phyloP scores from a whole-genome alignment of 306 rosid genomes.

The Trifolium subterraneum region DNA sequence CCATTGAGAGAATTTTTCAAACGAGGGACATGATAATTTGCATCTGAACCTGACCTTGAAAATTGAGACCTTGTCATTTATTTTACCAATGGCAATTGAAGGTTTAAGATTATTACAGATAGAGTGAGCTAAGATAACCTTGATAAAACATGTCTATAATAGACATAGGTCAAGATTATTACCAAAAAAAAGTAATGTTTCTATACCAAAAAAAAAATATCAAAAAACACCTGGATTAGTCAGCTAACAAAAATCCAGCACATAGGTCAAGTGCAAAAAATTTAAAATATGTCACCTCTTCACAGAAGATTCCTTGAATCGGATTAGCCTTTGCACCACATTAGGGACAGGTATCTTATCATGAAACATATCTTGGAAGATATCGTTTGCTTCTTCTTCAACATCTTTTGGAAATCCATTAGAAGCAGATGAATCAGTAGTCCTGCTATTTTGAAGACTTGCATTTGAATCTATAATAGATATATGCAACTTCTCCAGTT shows the following conservation, averaged over 20 bases:
- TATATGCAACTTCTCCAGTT: constrained; percentile 76
- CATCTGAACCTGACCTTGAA: constrained; percentile 20
- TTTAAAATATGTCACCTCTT: constrained; percentile 57
- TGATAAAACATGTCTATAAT: constrained; percentile 22
- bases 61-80: constrained; percentile 12
- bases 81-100: not conserved
- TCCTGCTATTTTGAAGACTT: constrained; percentile 71
- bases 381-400: constrained; percentile 86
- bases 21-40: constrained; percentile 4
- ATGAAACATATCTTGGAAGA: constrained; percentile 92
- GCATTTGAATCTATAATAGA: constrained; percentile 71
- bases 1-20: constrained; percentile 16
- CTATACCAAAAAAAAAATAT: not conserved
- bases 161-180: too few relatives aligned
- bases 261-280: constrained; percentile 33
- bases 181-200: not conserved
- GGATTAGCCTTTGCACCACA: constrained; percentile 91
- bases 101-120: constrained; percentile 2
- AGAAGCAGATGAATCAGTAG: constrained; percentile 65
- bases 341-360: constrained; percentile 69
- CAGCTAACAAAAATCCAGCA: not conserved
- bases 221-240: not conserved
- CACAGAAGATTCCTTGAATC: constrained; percentile 85
- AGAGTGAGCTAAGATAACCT: not conserved
- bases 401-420: constrained; percentile 79